Evolutionary conservation across 2,329 filamentous ascomycete genomes (phyloP), one percentile per base, ranked within the genome.

Genomic region (Stemphylium beticola): DNA sequence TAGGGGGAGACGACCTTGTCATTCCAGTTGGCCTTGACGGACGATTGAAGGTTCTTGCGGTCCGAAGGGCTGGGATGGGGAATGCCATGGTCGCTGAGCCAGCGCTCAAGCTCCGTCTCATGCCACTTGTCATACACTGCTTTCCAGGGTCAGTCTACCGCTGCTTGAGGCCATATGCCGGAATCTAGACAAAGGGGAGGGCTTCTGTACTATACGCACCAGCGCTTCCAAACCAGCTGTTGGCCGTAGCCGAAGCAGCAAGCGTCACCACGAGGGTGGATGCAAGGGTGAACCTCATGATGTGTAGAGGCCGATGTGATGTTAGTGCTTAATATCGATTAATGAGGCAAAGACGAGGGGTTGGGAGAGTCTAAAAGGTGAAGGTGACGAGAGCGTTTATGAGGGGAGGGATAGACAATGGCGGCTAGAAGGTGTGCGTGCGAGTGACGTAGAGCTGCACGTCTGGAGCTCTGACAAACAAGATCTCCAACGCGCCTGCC

Each of bases 91-190:
- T 99, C 95, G 26, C 90, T 90, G 44, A 99, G 87, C 95, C 95
- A 99, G 70, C 93, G 87, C 81, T 99, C 93, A 26, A 99, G 86
- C 83, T 99, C 95, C 18, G 91, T 96, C 82, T 98, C 89, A 70
- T 98, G 93, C 95, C 95, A 99, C 76, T 95, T 97, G 80, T 98
- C 97, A 83, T 98, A 98, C 14, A 89, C 93, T 96, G 71, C 43
- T 64, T 55, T 55, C 59, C 43, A 44, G 18, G 60, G 56, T 72
- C 61, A 71, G 65, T 56, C 51, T 47, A 38, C 49, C 59, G 53
- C 49, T 48, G 37, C 24, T 31, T 44, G 15, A 26, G 17, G 29
- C 24, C 12, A 34, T 38, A 18, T n/a, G 3, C 6, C 8, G 2
- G n/a, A 29, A 36, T 22, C 24, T 22, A 17, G 32, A n/a, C 8